phyloP scores from a whole-genome alignment of 2,329 filamentous ascomycete genomes.

The Aspergillus proliferans region DNA sequence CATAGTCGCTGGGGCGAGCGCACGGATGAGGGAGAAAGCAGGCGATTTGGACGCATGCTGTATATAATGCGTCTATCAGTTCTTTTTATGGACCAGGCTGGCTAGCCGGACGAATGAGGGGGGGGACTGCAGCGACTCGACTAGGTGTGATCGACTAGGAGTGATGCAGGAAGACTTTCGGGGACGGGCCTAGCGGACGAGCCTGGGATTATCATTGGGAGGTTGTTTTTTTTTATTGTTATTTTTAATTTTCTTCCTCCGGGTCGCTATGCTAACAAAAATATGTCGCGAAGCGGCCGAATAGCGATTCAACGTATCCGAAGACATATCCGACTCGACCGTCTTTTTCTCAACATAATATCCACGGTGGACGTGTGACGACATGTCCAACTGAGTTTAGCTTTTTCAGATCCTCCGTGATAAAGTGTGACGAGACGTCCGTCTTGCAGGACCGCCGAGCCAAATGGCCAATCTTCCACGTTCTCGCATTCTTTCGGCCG shows the following conservation, averaged over 20 bases:
- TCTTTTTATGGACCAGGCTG: neutral
- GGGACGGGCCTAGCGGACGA: neutral
- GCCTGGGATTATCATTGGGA: neutral
- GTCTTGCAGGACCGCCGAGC: constrained; percentile 10
- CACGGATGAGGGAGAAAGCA: neutral
- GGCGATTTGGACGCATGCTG: neutral
- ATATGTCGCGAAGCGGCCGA: too few relatives aligned
- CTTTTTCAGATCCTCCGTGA: neutral
- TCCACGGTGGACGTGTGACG: neutral
- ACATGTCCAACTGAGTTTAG: neutral
- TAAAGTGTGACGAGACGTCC: constrained; percentile 10
- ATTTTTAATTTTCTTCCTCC: too few relatives aligned
- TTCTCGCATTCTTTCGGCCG: neutral
- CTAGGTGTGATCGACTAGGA: neutral
- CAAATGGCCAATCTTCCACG: constrained; percentile 5
- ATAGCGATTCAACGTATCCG: too few relatives aligned
- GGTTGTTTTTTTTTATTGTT: too few relatives aligned
- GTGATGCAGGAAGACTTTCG: neutral
- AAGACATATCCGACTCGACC: too few relatives aligned
- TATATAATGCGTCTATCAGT: neutral
- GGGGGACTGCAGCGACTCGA: neutral
- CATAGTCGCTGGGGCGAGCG: neutral
- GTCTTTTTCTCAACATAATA: neutral
- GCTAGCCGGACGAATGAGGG: neutral
- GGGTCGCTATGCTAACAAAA: too few relatives aligned